A percentile compares a stretch with the other conserved stretches of the same genome.
Conservation (phyloP, 768 basidiomycete genomes). For the Termitomyces sp. region DNA sequence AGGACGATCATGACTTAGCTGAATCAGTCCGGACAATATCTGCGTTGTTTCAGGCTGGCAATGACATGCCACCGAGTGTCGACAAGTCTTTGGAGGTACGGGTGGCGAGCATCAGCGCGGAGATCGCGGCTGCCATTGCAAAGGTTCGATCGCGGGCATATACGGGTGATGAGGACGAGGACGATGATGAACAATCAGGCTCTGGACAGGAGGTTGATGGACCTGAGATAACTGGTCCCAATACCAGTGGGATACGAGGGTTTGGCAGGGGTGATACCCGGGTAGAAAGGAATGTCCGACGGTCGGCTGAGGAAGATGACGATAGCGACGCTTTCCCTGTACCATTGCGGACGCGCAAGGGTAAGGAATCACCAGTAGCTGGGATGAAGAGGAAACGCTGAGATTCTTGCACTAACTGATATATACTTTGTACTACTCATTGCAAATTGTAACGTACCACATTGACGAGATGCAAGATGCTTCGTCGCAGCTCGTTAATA, state of each 20-base stretch:
- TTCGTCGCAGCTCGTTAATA: not conserved
- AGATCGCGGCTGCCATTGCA: constrained; percentile 76
- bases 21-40: constrained; percentile 75
- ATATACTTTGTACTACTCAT: constrained; percentile 5
- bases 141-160: constrained; percentile 63
- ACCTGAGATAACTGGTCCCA: constrained; percentile 49
- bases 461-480: too few species aligned
- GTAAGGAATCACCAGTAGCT: constrained; percentile 43
- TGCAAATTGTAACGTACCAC: not conserved
- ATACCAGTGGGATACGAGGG: constrained; percentile 59
- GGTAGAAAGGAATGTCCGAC: constrained; percentile 22
- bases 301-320: constrained; percentile 48
- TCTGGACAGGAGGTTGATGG: constrained; percentile 48
- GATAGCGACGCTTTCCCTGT: constrained; percentile 73
- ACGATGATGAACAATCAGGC: constrained; percentile 43
- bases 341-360: constrained; percentile 65
- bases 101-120: constrained; percentile 75
- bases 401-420: constrained; percentile 18
- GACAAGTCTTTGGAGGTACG: constrained; percentile 55
- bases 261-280: constrained; percentile 22
- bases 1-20: constrained; percentile 60
- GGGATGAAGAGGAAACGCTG: constrained; percentile 67
- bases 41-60: constrained; percentile 54
- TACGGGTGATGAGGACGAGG: constrained; percentile 43
- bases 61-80: constrained; percentile 23